Percentiles rank a stretch among this genome's conserved stretches.
Evolutionary conservation across 1,139 yeast genomes (phyloP).

Genomic region (Dujonia santamariae): DNA sequence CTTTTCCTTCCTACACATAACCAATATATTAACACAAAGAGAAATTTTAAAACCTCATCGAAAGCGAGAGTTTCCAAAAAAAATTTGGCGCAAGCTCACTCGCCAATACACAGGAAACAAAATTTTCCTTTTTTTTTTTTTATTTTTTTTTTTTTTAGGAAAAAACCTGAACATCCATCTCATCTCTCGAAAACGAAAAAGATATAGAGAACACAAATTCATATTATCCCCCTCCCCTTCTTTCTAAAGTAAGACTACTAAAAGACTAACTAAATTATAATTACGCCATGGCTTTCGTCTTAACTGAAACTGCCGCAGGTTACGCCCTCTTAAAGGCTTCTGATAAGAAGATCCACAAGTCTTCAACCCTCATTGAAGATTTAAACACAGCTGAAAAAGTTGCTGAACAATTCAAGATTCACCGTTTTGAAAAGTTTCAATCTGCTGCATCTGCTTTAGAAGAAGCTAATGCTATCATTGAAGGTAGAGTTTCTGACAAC

Average conservation of each 20-base stretch:
- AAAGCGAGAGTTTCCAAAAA: too few species aligned
- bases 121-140: too few species aligned
- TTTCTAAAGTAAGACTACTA: too few species aligned
- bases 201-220: too few species aligned
- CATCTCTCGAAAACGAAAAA: too few species aligned
- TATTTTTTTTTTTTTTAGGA: slow-evolving; percentile 2
- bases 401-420: slow-evolving; percentile 75
- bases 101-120: too few species aligned
- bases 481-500: slow-evolving; percentile 89
- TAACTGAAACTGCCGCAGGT: slow-evolving; percentile 98
- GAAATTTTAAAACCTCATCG: too few species aligned
- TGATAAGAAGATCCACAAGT: slow-evolving; percentile 94
- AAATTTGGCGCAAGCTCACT: too few species aligned
- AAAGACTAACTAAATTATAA: not conserved
- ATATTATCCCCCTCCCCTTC: too few species aligned
- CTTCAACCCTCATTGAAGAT: slow-evolving; percentile 70
- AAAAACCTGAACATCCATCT: too few species aligned
- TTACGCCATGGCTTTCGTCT: slow-evolving; percentile 96
- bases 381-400: slow-evolving; percentile 84
- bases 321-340: slow-evolving; percentile 96
- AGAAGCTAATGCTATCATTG: slow-evolving; percentile 89
- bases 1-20: too few species aligned
- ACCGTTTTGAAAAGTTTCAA: slow-evolving; percentile 90
- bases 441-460: slow-evolving; percentile 96
- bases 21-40: too few species aligned